These are phyloP conservation scores for Penicillium griseofulvum DNA, from an alignment of 2,329 filamentous ascomycete species.

Conservation along the genomic window DNA sequence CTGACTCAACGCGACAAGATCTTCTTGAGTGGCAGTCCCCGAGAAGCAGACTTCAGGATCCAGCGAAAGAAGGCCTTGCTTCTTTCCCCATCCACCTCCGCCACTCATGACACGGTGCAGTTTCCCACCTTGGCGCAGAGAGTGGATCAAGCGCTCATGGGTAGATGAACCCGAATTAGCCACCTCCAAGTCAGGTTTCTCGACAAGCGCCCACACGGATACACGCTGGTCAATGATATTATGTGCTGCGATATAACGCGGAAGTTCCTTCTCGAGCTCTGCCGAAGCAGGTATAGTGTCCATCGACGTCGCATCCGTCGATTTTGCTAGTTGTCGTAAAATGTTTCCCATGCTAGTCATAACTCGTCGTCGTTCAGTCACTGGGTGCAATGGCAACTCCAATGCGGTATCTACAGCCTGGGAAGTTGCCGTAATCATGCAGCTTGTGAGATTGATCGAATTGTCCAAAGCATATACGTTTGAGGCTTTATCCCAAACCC, in stretches of 20 bases:
- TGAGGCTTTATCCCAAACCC: slow-evolving; percentile 26
- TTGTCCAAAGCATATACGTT: slow-evolving; percentile 26
- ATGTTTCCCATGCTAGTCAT: slow-evolving; percentile 46
- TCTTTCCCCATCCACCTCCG: slow-evolving; percentile 48
- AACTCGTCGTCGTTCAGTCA: slow-evolving; percentile 39
- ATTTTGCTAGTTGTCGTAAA: slow-evolving; percentile 40
- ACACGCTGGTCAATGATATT: slow-evolving; percentile 38
- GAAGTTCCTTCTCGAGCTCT: slow-evolving; percentile 43
- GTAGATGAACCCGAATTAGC: slow-evolving; percentile 9
- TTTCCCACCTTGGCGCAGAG: slow-evolving; percentile 35
- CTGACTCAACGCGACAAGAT: slow-evolving; percentile 21
- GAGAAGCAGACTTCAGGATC: slow-evolving; percentile 40
- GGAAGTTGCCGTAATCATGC: slow-evolving; percentile 25
- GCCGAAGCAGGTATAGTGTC: slow-evolving; percentile 40
- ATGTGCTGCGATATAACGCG: slow-evolving; percentile 40
- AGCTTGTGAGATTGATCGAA: slow-evolving; percentile 32
- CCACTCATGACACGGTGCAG: slow-evolving; percentile 45
- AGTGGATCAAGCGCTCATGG: slow-evolving; percentile 24
- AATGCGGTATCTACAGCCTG: slow-evolving; percentile 20
- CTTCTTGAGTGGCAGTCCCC: slow-evolving; percentile 12
- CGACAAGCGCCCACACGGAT: slow-evolving; percentile 44
- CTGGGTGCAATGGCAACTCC: slow-evolving; percentile 35
- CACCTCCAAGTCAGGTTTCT: slow-evolving; percentile 22
- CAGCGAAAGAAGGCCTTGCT: slow-evolving; percentile 43
- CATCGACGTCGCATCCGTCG: slow-evolving; percentile 24